Evolutionary conservation across 1,284 basidiomycete genomes (phyloP).

Genomic region (Anthracocystis panici-leucophaei): DNA sequence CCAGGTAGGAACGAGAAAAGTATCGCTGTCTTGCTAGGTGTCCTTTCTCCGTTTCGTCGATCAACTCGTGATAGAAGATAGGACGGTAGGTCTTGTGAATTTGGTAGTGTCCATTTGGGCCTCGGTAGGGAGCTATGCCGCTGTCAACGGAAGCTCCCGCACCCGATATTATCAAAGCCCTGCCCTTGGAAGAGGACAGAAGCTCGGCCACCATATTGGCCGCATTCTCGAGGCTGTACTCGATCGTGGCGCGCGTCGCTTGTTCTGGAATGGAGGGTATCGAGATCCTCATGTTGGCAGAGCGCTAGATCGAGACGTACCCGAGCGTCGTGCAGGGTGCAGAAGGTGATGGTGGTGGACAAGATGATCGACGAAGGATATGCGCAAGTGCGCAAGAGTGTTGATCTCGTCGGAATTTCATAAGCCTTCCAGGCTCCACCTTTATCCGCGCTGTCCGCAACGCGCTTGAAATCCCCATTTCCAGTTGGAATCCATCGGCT

Average conservation of each 20-base stretch:
- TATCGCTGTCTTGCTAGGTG: slow-evolving; percentile 62
- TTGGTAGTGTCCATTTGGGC: slow-evolving; percentile 63
- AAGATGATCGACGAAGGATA: too few relatives aligned
- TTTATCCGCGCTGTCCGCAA: too few relatives aligned
- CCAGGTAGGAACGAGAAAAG: slow-evolving; percentile 68
- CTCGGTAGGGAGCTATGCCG: slow-evolving; percentile 68
- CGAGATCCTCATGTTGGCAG: slow-evolving; percentile 59
- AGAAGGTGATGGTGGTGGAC: too few relatives aligned
- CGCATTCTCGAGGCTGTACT: slow-evolving; percentile 49
- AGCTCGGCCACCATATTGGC: slow-evolving; percentile 48
- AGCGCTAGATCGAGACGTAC: too few relatives aligned
- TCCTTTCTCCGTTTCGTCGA: slow-evolving; percentile 48
- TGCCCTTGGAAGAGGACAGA: slow-evolving; percentile 47
- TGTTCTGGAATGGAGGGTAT: slow-evolving; percentile 65
- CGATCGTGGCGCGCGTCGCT: slow-evolving; percentile 30
- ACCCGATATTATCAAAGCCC: slow-evolving; percentile 57
- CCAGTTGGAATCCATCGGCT: too few relatives aligned
- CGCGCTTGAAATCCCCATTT: too few relatives aligned
- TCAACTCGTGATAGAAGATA: slow-evolving; percentile 68
- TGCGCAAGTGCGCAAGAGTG: too few relatives aligned
- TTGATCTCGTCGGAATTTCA: too few relatives aligned
- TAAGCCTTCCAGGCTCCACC: too few relatives aligned
- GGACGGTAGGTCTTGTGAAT: slow-evolving; percentile 66
- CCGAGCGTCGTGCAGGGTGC: too few relatives aligned
- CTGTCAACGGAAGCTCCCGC: slow-evolving; percentile 68